Evolutionary conservation across 108 stramenopile genomes (phyloP).

Genomic region (Nitzschia sp.): DNA sequence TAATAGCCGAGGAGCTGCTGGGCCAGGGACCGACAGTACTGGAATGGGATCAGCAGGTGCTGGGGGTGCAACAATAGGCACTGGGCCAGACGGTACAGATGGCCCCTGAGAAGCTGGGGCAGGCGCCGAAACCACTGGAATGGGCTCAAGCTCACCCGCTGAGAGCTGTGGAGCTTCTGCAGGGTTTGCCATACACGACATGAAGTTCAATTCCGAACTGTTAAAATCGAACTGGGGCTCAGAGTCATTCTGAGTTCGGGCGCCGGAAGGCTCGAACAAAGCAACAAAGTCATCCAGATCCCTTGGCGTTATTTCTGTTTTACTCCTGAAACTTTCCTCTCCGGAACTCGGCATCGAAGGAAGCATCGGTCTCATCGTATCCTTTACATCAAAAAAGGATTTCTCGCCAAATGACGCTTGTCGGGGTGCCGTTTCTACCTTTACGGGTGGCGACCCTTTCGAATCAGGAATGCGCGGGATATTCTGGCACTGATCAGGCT

Average conservation of each 20-base stretch:
- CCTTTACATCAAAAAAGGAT: not conserved
- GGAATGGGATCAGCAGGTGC: not conserved
- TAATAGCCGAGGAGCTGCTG: not conserved
- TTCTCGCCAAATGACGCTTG: too few relatives aligned
- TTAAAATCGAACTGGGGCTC: not conserved
- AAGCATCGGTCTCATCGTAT: not conserved
- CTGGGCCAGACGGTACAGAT: not conserved
- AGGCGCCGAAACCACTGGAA: not conserved
- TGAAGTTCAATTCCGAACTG: not conserved
- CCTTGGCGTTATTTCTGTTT: not conserved
- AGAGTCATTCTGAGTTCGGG: not conserved
- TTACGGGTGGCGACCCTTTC: not conserved
- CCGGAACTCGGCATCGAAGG: not conserved
- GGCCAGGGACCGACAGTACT: not conserved
- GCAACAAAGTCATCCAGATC: not conserved
- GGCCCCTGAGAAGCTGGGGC: not conserved
- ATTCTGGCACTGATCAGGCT: not conserved
- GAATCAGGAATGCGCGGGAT: conserved; percentile 8
- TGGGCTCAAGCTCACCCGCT: not conserved
- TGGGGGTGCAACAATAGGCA: not conserved
- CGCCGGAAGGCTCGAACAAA: not conserved
- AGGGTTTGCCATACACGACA: too few relatives aligned
- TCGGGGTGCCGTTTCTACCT: not conserved
- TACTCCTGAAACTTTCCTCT: not conserved
- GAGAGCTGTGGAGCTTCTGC: not conserved